phyloP scores from a whole-genome alignment of 805 yeast species.

The Schizosaccharomyces osmophilus region DNA sequence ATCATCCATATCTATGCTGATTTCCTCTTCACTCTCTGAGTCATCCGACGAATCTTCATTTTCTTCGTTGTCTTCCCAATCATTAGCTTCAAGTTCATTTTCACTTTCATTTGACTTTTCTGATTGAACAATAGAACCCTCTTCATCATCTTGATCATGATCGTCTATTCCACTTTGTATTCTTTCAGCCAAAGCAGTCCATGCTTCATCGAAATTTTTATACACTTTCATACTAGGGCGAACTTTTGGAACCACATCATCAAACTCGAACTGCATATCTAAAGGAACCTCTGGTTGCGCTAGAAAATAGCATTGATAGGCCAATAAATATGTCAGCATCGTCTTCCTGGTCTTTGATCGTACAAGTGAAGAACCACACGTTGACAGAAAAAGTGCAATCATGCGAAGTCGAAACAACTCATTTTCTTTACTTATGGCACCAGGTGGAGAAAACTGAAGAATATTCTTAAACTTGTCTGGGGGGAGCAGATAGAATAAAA shows the following conservation, averaged over 20 bases:
- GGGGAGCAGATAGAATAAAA: not conserved
- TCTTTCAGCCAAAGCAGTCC: constrained; percentile 15
- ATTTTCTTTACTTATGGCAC: constrained; percentile 9
- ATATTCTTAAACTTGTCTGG: not conserved
- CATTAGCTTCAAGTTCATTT: not conserved
- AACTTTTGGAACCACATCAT: constrained; percentile 18
- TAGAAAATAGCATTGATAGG: constrained; percentile 47
- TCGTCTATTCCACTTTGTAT: not conserved
- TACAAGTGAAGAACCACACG: constrained; percentile 10
- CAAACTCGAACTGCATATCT: constrained; percentile 32
- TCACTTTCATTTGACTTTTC: too few relatives aligned
- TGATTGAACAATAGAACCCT: not conserved
- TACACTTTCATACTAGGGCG: constrained; percentile 18
- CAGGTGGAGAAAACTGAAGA: not conserved
- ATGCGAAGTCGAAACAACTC: constrained; percentile 51
- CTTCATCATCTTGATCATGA: not conserved
- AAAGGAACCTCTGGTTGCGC: constrained; percentile 39
- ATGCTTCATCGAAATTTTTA: constrained; percentile 20
- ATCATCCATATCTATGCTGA: not conserved
- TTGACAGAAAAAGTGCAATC: constrained; percentile 21
- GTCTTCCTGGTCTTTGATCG: constrained; percentile 9
- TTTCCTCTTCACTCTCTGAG: not conserved
- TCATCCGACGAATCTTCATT: not conserved
- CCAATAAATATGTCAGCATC: constrained; percentile 23
- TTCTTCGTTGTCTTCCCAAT: not conserved